Evolutionary conservation across 2,329 filamentous ascomycete species (phyloP).

Genomic region (Rutstroemia sp.): DNA sequence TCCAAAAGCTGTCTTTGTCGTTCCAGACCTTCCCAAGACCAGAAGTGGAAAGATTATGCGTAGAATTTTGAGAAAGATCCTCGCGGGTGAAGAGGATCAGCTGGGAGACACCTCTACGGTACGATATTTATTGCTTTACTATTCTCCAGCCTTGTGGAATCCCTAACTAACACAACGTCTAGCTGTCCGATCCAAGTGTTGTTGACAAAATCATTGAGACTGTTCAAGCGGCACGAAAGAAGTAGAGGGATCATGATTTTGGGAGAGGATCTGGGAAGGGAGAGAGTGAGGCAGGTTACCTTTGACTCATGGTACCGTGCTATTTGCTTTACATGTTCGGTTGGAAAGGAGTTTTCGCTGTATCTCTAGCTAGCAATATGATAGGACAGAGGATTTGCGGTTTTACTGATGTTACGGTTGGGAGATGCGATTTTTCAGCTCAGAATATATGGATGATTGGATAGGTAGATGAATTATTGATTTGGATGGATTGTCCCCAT

Average conservation of each 20-base stretch:
- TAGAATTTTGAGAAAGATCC: constrained; percentile 91
- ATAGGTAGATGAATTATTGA: no score
- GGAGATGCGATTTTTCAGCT: no score
- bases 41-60: constrained; percentile 99
- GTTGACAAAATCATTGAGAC: constrained; percentile 83
- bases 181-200: constrained; percentile 84
- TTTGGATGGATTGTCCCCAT: no score
- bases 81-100: constrained; percentile 95
- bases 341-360: neutral
- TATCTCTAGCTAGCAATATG: constrained; percentile 2
- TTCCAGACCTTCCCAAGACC: constrained; percentile 94
- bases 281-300: neutral
- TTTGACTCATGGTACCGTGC: neutral
- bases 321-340: neutral
- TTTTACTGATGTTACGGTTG: neutral
- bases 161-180: constrained; percentile 9
- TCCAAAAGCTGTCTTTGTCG: constrained; percentile 85
- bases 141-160: constrained; percentile 9
- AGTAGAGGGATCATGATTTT: constrained; percentile 12
- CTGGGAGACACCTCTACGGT: constrained; percentile 89
- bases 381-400: neutral
- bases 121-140: constrained; percentile 5
- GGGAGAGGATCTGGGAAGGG: neutral
- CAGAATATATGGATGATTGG: no score
- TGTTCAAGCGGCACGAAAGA: constrained; percentile 40